A percentile compares a stretch with the other conserved stretches of the same genome.
These are phyloP conservation scores for Lunularia cruciata DNA, from an alignment of 225 moss, liverwort and hornwort genomes.

Conservation along the genomic window DNA sequence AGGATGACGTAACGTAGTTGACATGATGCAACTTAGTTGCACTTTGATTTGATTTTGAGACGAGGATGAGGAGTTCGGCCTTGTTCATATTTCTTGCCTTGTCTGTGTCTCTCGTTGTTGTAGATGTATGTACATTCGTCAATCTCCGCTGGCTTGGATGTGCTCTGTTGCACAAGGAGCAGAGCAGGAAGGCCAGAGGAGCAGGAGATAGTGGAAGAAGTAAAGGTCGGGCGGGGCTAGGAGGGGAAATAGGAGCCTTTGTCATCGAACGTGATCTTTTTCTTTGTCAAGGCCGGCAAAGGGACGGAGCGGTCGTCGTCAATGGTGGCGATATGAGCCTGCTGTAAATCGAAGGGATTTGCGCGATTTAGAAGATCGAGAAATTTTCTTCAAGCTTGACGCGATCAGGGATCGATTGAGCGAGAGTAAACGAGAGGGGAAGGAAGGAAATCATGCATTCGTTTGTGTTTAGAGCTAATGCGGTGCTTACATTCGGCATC, in stretches of 20 bases:
- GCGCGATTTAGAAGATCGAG: neutral
- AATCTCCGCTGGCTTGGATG: neutral
- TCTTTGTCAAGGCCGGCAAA: neutral
- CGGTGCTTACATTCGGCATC: constrained; percentile 52
- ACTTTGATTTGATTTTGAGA: too few relatives aligned
- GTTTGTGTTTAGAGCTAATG: constrained; percentile 51
- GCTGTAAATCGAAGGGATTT: neutral
- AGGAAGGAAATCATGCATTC: constrained; percentile 45
- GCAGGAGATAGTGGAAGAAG: neutral
- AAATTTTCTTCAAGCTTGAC: neutral
- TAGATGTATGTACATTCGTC: neutral
- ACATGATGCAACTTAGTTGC: too few relatives aligned
- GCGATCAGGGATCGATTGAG: neutral
- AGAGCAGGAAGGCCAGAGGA: neutral
- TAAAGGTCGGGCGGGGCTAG: neutral
- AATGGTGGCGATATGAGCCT: neutral
- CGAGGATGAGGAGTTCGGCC: too few relatives aligned
- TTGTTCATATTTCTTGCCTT: too few relatives aligned
- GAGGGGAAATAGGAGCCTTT: neutral
- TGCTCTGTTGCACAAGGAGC: neutral
- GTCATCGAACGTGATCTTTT: neutral
- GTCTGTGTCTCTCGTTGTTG: too few relatives aligned
- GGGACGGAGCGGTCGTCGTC: neutral
- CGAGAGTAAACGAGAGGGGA: neutral
- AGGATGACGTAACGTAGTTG: too few relatives aligned